Evolutionary conservation across 345 rosid species (phyloP), one percentile per base, ranked within the genome.

Genomic region (Boechera stricta): DNA sequence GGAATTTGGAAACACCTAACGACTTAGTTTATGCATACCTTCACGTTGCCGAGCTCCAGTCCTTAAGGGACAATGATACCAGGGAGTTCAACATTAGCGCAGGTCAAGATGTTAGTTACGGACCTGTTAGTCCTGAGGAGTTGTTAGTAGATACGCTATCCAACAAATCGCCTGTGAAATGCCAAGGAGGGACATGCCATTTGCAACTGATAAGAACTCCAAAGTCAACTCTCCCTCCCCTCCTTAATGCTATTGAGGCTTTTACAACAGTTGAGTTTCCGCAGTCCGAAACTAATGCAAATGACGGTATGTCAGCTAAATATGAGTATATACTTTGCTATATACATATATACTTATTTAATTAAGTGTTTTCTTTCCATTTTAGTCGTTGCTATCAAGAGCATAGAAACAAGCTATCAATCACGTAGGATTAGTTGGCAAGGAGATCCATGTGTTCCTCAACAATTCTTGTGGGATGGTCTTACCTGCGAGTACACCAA

Each of bases 371-470:
- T 29, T 48, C 0, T 10, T 29, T 45, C 0, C 0, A 44, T 35
- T 4, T 18, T 58, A 90, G 91, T 74, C 63, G 72, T 69, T 64
- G 86, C 91, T 1, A 82, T 85, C 5, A 82, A 10, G 21, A 74
- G 58, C 18, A 85, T 85, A 49, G 89, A 86, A 64, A 48, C 53
- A 48, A 56, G 13, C 1, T 86, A 84, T 60, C 80, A 75, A 12
- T 31, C 86, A 12, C 76, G 60, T 9, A 78, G 60, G 64, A 72
- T 42, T 32, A 73, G 80, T 41, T 89, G 90, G 94, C 87, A 87
- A 72, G 94, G 92, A 70, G 94, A 89, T 80, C 92, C 92, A 55
- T 86, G 92, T 62, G 72, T 75, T 12, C 94, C 90, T 35, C 67
- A 59, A 56, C 76, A 26, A 26, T 85, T 78, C 68, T 7, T 16